Conservation (phyloP, 2,329 filamentous ascomycete species). For the Ceratocystis albifundus region DNA sequence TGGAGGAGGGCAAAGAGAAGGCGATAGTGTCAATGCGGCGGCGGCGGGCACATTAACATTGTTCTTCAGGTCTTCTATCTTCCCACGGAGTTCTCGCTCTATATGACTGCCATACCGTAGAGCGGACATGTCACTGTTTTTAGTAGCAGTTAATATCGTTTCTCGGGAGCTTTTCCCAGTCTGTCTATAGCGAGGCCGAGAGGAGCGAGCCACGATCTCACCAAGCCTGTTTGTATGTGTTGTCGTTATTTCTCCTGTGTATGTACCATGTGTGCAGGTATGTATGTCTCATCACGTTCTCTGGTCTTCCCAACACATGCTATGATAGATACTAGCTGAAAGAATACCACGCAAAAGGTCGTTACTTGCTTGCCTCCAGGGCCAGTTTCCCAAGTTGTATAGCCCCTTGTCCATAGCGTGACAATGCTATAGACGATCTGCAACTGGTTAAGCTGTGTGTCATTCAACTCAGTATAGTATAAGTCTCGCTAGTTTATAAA, state of each 20-base stretch:
- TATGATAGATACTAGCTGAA: not conserved
- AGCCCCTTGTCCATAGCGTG: conserved; percentile 1
- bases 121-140: not conserved
- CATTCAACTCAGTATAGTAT: not conserved
- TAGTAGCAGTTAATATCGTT: not conserved
- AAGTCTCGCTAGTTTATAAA: not conserved
- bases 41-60: not conserved
- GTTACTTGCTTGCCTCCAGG: not conserved
- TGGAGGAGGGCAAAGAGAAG: not conserved
- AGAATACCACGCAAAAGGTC: not conserved
- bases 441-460: conserved; percentile 5
- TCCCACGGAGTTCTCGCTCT: not conserved
- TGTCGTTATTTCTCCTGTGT: not conserved
- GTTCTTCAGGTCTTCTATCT: not conserved
- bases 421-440: not conserved
- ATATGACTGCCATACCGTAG: not conserved
- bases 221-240: not conserved
- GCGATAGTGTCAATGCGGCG: not conserved
- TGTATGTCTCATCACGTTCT: not conserved
- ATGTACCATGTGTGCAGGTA: not conserved
- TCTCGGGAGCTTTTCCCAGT: conserved; percentile 1
- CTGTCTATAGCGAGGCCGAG: not conserved
- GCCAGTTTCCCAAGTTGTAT: not conserved
- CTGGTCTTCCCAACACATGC: not conserved
- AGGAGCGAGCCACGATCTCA: not conserved